A percentile compares a stretch with the other conserved stretches of the same genome.
These are phyloP conservation scores for Pneumocystis wakefieldiae DNA, from an alignment of 1,139 yeast species.

Conservation along the genomic window DNA sequence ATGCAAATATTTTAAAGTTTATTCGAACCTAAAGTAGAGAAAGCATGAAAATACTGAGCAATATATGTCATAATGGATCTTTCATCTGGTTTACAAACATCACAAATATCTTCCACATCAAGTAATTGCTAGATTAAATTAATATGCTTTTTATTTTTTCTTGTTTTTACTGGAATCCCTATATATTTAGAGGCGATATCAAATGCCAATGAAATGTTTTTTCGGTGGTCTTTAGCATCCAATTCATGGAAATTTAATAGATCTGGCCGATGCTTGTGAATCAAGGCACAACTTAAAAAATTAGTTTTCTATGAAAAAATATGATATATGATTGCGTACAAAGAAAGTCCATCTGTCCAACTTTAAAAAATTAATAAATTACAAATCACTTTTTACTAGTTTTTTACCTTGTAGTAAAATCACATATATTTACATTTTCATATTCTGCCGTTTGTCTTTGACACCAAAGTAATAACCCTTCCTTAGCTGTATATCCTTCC, in stretches of 20 bases:
- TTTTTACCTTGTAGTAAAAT: slow-evolving; percentile 23
- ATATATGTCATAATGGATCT: slow-evolving; percentile 48
- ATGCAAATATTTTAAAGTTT: neutral
- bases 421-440: slow-evolving; percentile 25
- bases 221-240: slow-evolving; percentile 22
- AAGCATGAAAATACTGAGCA: slow-evolving; percentile 50
- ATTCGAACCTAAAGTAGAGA: slow-evolving; percentile 25
- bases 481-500: slow-evolving; percentile 31
- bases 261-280: slow-evolving; percentile 33
- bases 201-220: slow-evolving; percentile 27
- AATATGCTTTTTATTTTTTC: neutral
- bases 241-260: slow-evolving; percentile 28
- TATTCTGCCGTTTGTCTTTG: slow-evolving; percentile 31
- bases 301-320: neutral
- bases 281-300: slow-evolving; percentile 26
- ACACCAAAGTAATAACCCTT: slow-evolving; percentile 32
- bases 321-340: slow-evolving; percentile 14
- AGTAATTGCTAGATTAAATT: slow-evolving; percentile 26
- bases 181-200: slow-evolving; percentile 30
- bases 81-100: slow-evolving; percentile 43
- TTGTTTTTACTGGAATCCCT: slow-evolving; percentile 31
- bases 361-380: slow-evolving; percentile 16
- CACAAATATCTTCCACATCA: slow-evolving; percentile 45
- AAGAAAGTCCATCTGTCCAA: slow-evolving; percentile 36
- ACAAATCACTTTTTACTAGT: neutral